Conservation (phyloP, 306 rosid species). For the Medicago lupulina region DNA sequence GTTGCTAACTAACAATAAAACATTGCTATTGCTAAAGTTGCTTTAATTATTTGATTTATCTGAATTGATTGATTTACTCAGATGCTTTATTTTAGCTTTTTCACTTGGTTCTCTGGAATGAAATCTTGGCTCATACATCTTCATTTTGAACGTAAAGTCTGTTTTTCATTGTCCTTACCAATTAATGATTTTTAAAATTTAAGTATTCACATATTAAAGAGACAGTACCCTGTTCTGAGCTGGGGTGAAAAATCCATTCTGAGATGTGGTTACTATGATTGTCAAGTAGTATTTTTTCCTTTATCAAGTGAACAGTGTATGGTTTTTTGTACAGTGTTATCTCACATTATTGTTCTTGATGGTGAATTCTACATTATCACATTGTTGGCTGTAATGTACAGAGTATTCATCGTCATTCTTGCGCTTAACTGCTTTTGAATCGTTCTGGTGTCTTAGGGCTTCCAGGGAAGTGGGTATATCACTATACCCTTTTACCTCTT, state of each 20-base stretch:
- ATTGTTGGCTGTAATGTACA: neutral
- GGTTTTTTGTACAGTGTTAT: neutral
- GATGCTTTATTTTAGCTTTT: neutral
- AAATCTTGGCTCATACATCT: neutral
- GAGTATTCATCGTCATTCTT: neutral
- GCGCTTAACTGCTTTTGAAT: neutral
- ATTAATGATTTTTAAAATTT: neutral
- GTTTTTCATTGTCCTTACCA: neutral
- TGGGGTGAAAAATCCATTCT: neutral
- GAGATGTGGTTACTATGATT: neutral
- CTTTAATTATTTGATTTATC: neutral
- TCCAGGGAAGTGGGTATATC: neutral
- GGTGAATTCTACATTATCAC: slow-evolving; percentile 2
- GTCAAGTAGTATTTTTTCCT: neutral
- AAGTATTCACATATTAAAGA: neutral
- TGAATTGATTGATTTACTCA: neutral
- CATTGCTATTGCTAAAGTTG: neutral
- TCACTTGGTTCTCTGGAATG: slow-evolving; percentile 11
- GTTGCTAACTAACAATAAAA: neutral
- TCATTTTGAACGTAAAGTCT: neutral
- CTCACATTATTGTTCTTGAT: neutral
- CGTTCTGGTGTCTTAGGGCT: neutral
- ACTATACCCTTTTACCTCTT: neutral
- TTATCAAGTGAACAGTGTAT: slow-evolving; percentile 2
- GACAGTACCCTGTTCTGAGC: neutral